Percentiles rank a stretch among this genome's conserved stretches.
These are phyloP conservation scores for Aschersonia sp. DNA, from an alignment of 2,329 filamentous ascomycete genomes.

Conservation along the genomic window DNA sequence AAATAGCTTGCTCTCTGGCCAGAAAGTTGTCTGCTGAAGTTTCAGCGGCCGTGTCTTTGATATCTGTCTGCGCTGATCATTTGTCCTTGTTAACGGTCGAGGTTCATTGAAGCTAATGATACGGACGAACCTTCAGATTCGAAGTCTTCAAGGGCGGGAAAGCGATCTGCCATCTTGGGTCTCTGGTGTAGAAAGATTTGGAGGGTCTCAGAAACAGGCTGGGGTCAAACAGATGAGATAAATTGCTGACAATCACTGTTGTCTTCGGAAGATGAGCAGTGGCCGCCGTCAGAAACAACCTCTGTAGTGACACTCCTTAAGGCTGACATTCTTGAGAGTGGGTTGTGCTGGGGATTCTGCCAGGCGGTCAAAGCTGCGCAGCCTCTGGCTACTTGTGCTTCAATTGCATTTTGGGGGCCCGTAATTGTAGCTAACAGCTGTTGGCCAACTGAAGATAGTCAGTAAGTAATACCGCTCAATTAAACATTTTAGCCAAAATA, in stretches of 20 bases:
- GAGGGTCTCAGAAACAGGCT: too few species aligned
- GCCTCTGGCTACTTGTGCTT: neutral
- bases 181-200: too few species aligned
- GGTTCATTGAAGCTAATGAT: neutral
- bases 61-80: constrained; percentile 50
- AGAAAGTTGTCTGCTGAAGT: constrained; percentile 72
- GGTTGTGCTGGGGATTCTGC: constrained; percentile 14
- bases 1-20: constrained; percentile 73
- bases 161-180: constrained; percentile 55
- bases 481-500: too few species aligned
- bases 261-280: too few species aligned
- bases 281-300: too few species aligned
- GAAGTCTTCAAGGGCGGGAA: constrained; percentile 69
- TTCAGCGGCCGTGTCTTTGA: constrained; percentile 40
- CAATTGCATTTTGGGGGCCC: constrained; percentile 4
- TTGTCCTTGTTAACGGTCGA: constrained; percentile 6
- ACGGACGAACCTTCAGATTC: constrained; percentile 42
- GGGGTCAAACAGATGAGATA: too few species aligned
- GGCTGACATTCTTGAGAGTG: too few species aligned
- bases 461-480: too few species aligned
- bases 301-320: too few species aligned
- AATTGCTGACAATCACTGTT: too few species aligned
- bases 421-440: neutral
- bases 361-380: constrained; percentile 16
- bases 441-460: too few species aligned